A percentile compares a stretch with the other conserved stretches of the same genome.
phyloP scores from a whole-genome alignment of 2,329 filamentous ascomycete genomes.

The Neofusicoccum kwambonambiense region DNA sequence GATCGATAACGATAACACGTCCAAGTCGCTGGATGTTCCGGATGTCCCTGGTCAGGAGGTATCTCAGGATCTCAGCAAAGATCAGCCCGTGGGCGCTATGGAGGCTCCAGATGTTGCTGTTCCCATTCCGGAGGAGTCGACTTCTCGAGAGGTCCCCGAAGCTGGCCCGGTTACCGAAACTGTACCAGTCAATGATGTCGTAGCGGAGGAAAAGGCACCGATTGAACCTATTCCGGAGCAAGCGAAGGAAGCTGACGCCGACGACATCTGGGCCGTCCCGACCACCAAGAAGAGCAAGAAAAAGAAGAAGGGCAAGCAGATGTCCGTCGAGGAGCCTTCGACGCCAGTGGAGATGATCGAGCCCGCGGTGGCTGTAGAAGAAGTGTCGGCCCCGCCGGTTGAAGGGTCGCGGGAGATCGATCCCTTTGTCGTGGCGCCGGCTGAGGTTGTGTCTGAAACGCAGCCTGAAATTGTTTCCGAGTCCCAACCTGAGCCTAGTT shows the following conservation, averaged over 20 bases:
- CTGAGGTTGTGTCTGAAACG: background rate
- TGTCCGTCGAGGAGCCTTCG: slow-evolving; percentile 3
- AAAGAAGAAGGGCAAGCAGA: slow-evolving; percentile 14
- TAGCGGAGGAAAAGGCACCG: background rate
- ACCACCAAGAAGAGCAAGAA: slow-evolving; percentile 4
- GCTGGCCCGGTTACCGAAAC: background rate
- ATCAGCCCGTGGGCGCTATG: background rate
- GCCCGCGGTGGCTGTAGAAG: background rate
- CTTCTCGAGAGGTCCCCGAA: background rate
- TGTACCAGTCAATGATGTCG: background rate
- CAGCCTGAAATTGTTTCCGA: background rate
- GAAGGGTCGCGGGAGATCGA: background rate
- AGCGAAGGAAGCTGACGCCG: slow-evolving; percentile 11
- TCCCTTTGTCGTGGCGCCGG: background rate
- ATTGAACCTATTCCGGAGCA: background rate
- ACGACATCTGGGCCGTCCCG: background rate
- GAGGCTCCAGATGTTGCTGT: no score
- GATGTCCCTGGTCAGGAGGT: background rate
- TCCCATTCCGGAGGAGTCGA: background rate
- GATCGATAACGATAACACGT: background rate
- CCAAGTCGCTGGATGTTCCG: background rate
- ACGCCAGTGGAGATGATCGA: background rate
- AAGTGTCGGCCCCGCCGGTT: background rate
- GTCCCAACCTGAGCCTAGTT: no score
- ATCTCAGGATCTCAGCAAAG: background rate